Evolutionary conservation across 1,139 yeast genomes (phyloP).

Genomic region (Lodderomyces parapsilosis): DNA sequence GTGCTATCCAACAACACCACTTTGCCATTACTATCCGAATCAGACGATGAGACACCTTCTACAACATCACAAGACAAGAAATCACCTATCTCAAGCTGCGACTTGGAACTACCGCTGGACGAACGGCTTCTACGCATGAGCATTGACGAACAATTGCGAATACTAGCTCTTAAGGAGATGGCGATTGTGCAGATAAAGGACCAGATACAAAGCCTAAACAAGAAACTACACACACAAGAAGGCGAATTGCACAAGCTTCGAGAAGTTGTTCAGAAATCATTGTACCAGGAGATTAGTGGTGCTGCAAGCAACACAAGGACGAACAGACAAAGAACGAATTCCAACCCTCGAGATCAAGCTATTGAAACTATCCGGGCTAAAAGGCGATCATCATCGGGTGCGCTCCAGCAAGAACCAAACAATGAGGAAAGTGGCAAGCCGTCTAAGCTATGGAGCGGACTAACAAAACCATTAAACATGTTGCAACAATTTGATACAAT

Average conservation of each 20-base stretch:
- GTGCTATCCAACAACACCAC: slow-evolving; percentile 20
- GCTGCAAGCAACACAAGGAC: slow-evolving; percentile 6
- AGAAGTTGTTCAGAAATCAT: slow-evolving; percentile 38
- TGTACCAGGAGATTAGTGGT: slow-evolving; percentile 32
- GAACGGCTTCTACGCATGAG: slow-evolving; percentile 32
- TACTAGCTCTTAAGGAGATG: slow-evolving; percentile 64
- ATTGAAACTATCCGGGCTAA: slow-evolving; percentile 29
- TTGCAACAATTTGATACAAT: slow-evolving; percentile 69
- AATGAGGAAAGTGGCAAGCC: slow-evolving; percentile 9
- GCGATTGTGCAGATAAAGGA: slow-evolving; percentile 56
- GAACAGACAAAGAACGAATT: slow-evolving; percentile 21
- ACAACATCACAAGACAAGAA: neutral
- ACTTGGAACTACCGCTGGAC: slow-evolving; percentile 32
- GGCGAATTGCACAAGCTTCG: slow-evolving; percentile 46
- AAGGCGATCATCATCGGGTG: slow-evolving; percentile 15
- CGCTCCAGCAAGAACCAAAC: neutral
- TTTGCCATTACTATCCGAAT: slow-evolving; percentile 27
- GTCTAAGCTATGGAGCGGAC: slow-evolving; percentile 31
- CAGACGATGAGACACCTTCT: slow-evolving; percentile 8
- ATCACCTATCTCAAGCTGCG: slow-evolving; percentile 18
- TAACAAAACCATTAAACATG: slow-evolving; percentile 56
- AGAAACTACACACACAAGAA: slow-evolving; percentile 40
- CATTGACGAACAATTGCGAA: slow-evolving; percentile 55
- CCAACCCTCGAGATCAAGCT: slow-evolving; percentile 38
- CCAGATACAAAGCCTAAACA: slow-evolving; percentile 34